phyloP scores from a whole-genome alignment of 768 basidiomycete genomes.

The Hygrocybe coccinea region DNA sequence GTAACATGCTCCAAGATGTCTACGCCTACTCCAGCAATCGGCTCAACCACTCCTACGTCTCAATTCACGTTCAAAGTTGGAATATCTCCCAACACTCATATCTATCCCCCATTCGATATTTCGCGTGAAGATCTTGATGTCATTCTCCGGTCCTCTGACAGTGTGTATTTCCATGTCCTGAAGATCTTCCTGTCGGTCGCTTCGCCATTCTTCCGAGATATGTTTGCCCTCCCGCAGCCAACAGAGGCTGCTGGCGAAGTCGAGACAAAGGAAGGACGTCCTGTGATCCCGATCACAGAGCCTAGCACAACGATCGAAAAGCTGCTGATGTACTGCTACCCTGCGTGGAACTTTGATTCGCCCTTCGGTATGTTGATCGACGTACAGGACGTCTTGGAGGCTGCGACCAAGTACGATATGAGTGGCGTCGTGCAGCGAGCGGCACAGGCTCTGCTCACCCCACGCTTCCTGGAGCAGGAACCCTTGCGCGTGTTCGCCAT shows the following conservation, averaged over 20 bases:
- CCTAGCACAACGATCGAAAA: slow-evolving; percentile 37
- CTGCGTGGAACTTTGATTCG: slow-evolving; percentile 20
- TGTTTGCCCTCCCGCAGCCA: slow-evolving; percentile 51
- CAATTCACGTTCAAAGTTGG: background rate
- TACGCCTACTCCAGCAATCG: too few species aligned
- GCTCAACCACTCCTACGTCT: too few species aligned
- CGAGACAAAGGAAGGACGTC: slow-evolving; percentile 31
- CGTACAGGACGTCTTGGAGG: slow-evolving; percentile 39
- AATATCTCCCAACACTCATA: background rate
- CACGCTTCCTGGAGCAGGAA: slow-evolving; percentile 34
- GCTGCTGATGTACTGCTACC: slow-evolving; percentile 46
- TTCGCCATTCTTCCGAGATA: slow-evolving; percentile 54
- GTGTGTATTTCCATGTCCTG: slow-evolving; percentile 49
- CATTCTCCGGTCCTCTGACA: slow-evolving; percentile 51
- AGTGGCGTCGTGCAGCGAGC: slow-evolving; percentile 36
- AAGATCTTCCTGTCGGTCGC: slow-evolving; percentile 50
- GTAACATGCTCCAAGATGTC: background rate
- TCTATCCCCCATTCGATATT: slow-evolving; percentile 38
- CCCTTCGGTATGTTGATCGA: slow-evolving; percentile 35
- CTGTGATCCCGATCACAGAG: slow-evolving; percentile 47
- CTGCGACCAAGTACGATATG: slow-evolving; percentile 51
- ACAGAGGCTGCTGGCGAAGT: slow-evolving; percentile 19
- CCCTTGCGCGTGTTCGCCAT: slow-evolving; percentile 42
- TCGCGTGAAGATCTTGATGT: slow-evolving; percentile 44
- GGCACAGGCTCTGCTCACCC: slow-evolving; percentile 25